Conservation (phyloP, 1,284 basidiomycete genomes). For the Ceraceosorus guamensis region DNA sequence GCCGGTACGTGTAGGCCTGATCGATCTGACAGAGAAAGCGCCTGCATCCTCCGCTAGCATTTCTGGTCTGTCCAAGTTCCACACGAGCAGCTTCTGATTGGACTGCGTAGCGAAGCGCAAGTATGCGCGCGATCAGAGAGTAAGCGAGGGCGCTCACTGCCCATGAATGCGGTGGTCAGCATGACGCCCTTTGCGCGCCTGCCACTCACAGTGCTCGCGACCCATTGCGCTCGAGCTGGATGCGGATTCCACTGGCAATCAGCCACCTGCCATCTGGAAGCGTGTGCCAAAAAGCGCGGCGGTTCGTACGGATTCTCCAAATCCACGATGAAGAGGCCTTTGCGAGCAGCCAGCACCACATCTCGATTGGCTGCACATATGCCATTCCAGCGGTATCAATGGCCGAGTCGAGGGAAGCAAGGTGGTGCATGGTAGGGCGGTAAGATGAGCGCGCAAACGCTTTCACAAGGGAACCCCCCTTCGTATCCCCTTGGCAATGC, state of each 20-base stretch:
- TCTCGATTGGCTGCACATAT: constrained; percentile 34
- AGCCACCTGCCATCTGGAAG: constrained; percentile 92
- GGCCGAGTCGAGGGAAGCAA: too few relatives aligned
- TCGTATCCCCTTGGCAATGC: background rate
- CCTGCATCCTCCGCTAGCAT: too few relatives aligned
- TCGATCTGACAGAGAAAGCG: too few relatives aligned
- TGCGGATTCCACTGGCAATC: constrained; percentile 94
- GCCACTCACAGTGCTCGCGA: constrained; percentile 66
- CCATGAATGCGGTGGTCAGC: background rate
- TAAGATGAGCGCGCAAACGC: too few relatives aligned
- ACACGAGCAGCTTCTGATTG: constrained; percentile 89
- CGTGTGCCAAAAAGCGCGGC: constrained; percentile 87
- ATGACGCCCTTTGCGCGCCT: background rate
- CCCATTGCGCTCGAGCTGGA: constrained; percentile 70
- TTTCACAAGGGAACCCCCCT: too few relatives aligned
- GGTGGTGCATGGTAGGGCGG: too few relatives aligned
- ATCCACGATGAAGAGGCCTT: constrained; percentile 94
- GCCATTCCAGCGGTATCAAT: too few relatives aligned
- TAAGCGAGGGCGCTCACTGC: background rate
- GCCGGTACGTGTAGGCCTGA: too few relatives aligned
- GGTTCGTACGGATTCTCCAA: constrained; percentile 76
- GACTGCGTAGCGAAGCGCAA: too few relatives aligned
- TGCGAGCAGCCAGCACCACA: constrained; percentile 54
- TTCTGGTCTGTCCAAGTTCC: constrained; percentile 64
- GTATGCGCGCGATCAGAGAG: background rate